Conservation (phyloP, 2,329 filamentous ascomycete genomes). For the Phialophora chinensis region DNA sequence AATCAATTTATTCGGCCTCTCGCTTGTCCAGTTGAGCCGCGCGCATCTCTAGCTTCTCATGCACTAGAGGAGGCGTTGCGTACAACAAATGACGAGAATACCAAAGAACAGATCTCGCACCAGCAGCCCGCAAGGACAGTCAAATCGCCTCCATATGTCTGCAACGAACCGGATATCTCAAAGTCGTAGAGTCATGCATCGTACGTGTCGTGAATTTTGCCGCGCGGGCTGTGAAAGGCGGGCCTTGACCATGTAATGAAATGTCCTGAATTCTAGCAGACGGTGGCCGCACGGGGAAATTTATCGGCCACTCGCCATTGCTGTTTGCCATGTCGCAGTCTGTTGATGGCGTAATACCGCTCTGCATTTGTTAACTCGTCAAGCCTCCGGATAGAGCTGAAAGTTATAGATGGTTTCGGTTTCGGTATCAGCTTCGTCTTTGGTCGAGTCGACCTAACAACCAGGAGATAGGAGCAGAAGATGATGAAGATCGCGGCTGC, state of each 20-base stretch:
- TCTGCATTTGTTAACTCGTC: constrained; percentile 2
- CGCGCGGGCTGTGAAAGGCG: background rate
- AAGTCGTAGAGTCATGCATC: constrained; percentile 17
- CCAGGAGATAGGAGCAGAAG: constrained; percentile 12
- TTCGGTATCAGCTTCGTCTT: constrained; percentile 2
- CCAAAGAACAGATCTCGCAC: background rate
- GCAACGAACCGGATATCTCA: constrained; percentile 1
- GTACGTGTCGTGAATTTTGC: background rate
- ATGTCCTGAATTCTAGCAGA: constrained; percentile 4
- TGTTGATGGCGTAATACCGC: constrained; percentile 14
- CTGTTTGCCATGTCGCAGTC: constrained; percentile 20
- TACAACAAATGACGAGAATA: background rate
- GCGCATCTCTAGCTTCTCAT: background rate
- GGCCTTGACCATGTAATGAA: background rate
- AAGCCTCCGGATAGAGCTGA: background rate
- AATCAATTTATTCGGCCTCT: background rate
- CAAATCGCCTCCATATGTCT: constrained; percentile 3
- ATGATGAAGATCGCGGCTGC: background rate
- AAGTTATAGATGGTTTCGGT: background rate
- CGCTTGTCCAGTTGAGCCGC: no score
- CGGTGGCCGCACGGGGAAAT: constrained; percentile 23
- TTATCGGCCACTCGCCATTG: background rate
- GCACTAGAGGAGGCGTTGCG: background rate
- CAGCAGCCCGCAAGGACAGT: background rate
- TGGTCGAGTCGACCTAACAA: background rate